Evolutionary conservation across 2,329 filamentous ascomycete species (phyloP).

Genomic region (Clarireedia monteithiana): DNA sequence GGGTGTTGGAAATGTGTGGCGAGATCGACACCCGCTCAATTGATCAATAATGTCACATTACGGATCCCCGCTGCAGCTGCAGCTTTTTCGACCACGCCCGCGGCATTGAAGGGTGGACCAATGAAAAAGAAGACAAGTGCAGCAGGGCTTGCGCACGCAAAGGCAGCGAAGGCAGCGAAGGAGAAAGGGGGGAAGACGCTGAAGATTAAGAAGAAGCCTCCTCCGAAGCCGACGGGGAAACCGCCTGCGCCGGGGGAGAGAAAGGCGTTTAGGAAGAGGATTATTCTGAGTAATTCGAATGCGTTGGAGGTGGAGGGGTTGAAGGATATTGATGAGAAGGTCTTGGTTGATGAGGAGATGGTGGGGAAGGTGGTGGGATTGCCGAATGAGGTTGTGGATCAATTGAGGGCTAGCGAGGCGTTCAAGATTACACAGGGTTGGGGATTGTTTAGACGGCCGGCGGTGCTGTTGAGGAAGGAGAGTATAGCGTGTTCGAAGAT

Average conservation of each 20-base stretch:
- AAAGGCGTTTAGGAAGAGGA: slow-evolving; percentile 78
- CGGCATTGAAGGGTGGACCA: slow-evolving; percentile 15
- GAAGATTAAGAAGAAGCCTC: slow-evolving; percentile 41
- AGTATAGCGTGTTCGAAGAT: slow-evolving; percentile 62
- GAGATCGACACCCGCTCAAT: slow-evolving; percentile 36
- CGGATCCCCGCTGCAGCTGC: slow-evolving; percentile 21
- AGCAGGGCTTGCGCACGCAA: slow-evolving; percentile 5
- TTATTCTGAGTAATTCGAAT: slow-evolving; percentile 91
- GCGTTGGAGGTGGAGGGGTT: slow-evolving; percentile 70
- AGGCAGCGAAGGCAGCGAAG: slow-evolving; percentile 5
- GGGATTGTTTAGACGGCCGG: slow-evolving; percentile 76
- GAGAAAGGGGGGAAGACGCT: slow-evolving; percentile 12
- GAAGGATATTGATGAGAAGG: slow-evolving; percentile 48
- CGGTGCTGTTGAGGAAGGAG: slow-evolving; percentile 69
- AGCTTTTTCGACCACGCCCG: slow-evolving; percentile 22
- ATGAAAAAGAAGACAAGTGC: slow-evolving; percentile 3
- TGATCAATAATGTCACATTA: slow-evolving; percentile 30
- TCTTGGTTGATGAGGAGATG: slow-evolving; percentile 45
- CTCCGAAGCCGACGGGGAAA: slow-evolving; percentile 31
- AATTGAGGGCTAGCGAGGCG: slow-evolving; percentile 73
- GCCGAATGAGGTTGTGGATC: slow-evolving; percentile 63
- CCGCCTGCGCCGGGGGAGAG: slow-evolving; percentile 69
- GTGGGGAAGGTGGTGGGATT: slow-evolving; percentile 63
- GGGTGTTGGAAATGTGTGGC: slow-evolving; percentile 53
- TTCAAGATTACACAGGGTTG: slow-evolving; percentile 90